These are phyloP conservation scores for Nelumbo lutea DNA, from an alignment of 164 flowering plant species.

Conservation along the genomic window DNA sequence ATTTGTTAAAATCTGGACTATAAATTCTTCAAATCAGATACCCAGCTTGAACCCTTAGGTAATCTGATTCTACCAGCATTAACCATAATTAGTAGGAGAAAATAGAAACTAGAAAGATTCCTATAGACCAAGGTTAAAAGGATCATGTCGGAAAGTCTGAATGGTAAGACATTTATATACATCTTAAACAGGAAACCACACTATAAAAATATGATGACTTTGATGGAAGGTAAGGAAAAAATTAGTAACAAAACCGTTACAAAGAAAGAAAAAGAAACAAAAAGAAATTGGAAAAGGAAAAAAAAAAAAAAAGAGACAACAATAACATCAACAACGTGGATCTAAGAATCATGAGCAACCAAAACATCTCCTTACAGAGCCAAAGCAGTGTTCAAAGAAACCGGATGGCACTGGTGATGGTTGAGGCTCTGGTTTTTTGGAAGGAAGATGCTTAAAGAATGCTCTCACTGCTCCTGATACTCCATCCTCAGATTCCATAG, in stretches of 20 bases:
- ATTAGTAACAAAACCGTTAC: too few species aligned
- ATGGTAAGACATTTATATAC: too few species aligned
- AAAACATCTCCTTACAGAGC: constrained; percentile 34
- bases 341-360: constrained; percentile 55
- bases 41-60: too few species aligned
- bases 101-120: too few species aligned
- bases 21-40: too few species aligned
- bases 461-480: constrained; percentile 93
- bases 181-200: neutral
- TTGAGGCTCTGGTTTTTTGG: constrained; percentile 26
- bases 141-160: too few species aligned
- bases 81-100: too few species aligned
- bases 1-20: too few species aligned
- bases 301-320: neutral
- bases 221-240: too few species aligned
- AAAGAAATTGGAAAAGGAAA: neutral
- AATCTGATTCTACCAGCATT: too few species aligned
- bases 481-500: constrained; percentile 93
- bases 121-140: too few species aligned
- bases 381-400: constrained; percentile 22
- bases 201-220: neutral
- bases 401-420: constrained; percentile 36
- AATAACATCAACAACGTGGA: neutral
- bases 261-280: neutral
- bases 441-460: constrained; percentile 84